Conservation (phyloP, 2,329 filamentous ascomycete genomes). For the Calonectria pteridis region DNA sequence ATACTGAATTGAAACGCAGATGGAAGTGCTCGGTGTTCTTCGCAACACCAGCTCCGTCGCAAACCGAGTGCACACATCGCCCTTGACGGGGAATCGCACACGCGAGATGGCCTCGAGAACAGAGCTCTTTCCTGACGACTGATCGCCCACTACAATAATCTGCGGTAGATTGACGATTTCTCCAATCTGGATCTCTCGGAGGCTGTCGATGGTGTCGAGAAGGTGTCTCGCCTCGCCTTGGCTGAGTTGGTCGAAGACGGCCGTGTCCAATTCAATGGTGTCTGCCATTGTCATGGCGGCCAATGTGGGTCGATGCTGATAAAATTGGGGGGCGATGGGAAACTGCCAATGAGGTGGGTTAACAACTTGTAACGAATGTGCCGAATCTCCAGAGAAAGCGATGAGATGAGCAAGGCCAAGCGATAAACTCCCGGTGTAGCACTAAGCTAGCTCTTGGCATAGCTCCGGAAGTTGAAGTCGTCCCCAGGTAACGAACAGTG, state of each 20-base stretch:
- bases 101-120: conserved; percentile 74
- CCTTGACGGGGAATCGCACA: conserved; percentile 69
- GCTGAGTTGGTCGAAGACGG: conserved; percentile 23
- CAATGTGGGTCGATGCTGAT: not conserved
- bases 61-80: conserved; percentile 72
- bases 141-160: conserved; percentile 71
- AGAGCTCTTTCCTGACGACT: conserved; percentile 74
- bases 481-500: not conserved
- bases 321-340: not conserved
- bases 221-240: conserved; percentile 20
- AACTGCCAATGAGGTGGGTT: not conserved
- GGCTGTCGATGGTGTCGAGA: conserved; percentile 21
- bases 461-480: not conserved
- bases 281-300: conserved; percentile 13
- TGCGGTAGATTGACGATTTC: conserved; percentile 55
- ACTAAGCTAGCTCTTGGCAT: not conserved
- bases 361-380: not conserved
- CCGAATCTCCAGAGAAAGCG: not conserved
- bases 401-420: not conserved
- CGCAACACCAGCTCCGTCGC: conserved; percentile 72
- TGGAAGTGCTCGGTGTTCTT: conserved; percentile 48
- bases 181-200: conserved; percentile 34
- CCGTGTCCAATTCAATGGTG: conserved; percentile 16
- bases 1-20: conserved; percentile 44
- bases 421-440: not conserved